Evolutionary conservation across 257 asterid species (phyloP).

Genomic region (Solanum boliviense): DNA sequence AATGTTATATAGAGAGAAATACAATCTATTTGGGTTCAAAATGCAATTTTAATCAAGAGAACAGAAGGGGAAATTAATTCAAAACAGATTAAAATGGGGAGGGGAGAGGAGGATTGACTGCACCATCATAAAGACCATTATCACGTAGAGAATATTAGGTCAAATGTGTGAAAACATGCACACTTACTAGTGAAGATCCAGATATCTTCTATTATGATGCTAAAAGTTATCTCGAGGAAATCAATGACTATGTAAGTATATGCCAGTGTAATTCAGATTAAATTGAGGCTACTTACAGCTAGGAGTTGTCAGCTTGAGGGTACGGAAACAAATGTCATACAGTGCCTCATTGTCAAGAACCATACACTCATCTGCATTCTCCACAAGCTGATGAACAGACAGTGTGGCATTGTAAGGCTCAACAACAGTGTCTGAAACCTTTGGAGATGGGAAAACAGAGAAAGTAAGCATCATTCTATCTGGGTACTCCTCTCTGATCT

Average conservation of each 20-base stretch:
- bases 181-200: not conserved
- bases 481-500: constrained; percentile 42
- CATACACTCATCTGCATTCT: constrained; percentile 44
- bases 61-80: not conserved
- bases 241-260: not conserved
- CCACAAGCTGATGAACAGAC: constrained; percentile 50
- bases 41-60: not conserved
- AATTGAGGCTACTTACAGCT: constrained; percentile 23
- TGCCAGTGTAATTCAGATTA: not conserved
- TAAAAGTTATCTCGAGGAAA: not conserved
- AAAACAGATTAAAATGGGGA: not conserved
- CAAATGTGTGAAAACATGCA: not conserved
- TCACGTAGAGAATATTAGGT: too few relatives aligned
- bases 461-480: constrained; percentile 44
- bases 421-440: constrained; percentile 42
- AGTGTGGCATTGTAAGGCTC: constrained; percentile 44
- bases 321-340: constrained; percentile 40
- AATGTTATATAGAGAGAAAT: not conserved
- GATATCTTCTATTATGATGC: not conserved
- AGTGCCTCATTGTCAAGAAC: constrained; percentile 34
- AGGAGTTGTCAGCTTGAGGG: constrained; percentile 38
- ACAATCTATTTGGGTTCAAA: not conserved
- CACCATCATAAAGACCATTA: not conserved
- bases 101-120: not conserved
- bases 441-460: constrained; percentile 44